Conservation (phyloP, 306 rosid species). For the Malus asiatica region DNA sequence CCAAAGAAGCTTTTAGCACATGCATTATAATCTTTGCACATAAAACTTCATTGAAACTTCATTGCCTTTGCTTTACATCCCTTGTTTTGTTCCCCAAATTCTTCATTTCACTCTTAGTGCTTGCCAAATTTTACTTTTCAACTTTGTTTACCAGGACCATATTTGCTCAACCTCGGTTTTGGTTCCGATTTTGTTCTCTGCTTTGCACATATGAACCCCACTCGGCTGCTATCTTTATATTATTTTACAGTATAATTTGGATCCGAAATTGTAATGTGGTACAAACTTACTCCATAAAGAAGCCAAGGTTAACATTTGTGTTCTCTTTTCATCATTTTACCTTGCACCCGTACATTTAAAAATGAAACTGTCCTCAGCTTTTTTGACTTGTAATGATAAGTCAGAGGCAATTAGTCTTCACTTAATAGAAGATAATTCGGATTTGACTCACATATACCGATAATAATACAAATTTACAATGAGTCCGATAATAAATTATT, state of each 20-base stretch:
- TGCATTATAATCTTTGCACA: not conserved
- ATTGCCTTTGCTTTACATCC: not conserved
- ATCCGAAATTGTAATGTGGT: not conserved
- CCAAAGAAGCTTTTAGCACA: not conserved
- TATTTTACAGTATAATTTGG: not conserved
- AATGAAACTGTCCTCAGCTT: constrained; percentile 1
- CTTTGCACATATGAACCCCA: constrained; percentile 11
- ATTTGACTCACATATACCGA: not conserved
- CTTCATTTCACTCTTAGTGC: not conserved
- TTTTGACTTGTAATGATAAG: not conserved
- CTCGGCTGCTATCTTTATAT: not conserved
- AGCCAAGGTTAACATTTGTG: not conserved
- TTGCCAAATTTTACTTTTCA: not conserved
- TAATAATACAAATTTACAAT: too few species aligned
- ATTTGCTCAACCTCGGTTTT: constrained; percentile 9
- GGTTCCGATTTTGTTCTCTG: not conserved
- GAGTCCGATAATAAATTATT: too few species aligned
- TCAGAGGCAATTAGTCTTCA: not conserved
- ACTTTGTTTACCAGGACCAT: not conserved
- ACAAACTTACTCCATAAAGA: constrained; percentile 10
- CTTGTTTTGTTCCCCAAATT: not conserved
- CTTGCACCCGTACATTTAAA: constrained; percentile 18
- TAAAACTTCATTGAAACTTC: not conserved
- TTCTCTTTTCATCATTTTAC: constrained; percentile 18
- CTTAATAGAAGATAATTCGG: not conserved